Base-by-base conservation (phyloP, 108 stramenopile species). In the Pinguiococcus pyrenoidosus region DNA sequence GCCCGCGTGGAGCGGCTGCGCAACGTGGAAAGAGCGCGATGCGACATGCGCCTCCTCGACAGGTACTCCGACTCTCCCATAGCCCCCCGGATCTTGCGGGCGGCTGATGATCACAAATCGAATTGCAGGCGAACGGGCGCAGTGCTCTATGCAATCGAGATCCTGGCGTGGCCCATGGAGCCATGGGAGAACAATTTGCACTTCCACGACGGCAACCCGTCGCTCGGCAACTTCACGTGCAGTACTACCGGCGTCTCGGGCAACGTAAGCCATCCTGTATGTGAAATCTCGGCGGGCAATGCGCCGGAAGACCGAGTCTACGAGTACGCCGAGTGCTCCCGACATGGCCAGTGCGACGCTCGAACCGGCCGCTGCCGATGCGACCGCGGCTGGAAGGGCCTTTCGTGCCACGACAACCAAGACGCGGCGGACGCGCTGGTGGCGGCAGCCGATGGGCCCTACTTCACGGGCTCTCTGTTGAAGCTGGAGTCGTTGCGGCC, bases 121-220 rank as follows among this genome's bases (percentile, higher is more conserved):
- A n/a, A n/a, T n/a, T n/a, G n/a, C n/a, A n/a, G n/a, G n/a, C n/a
- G n/a, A n/a, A n/a, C n/a, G n/a, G n/a, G n/a, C n/a, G n/a, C n/a
- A n/a, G n/a, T n/a, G 41, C 38, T 54, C 3, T 4, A 12, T 4
- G 12, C 12, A 12, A n/a, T 14, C 46, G 20, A 10, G 8, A 21
- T 4, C 6, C 28, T 52, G 54, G n/a, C n/a, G 27, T 58, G 54
- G 16, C 55, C 58, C 7, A 59, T 54, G 23, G 18, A 21, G n/a
- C 59, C 59, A 26, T 61, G 47, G 49, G 59, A 61, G 48, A 61
- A 61, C 45, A 61, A 61, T 29, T 51, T 36, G n/a, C 50, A 58
- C 59, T 21, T 27, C 20, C 59, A 61, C 49, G 1, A n/a, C 25
- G 59, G 59, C 37, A 61, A 61, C 48, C 59, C 59, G 13, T 9